These are phyloP conservation scores for Paramecium biaurelia DNA, from an alignment of 73 alveolate species.

Conservation along the genomic window DNA sequence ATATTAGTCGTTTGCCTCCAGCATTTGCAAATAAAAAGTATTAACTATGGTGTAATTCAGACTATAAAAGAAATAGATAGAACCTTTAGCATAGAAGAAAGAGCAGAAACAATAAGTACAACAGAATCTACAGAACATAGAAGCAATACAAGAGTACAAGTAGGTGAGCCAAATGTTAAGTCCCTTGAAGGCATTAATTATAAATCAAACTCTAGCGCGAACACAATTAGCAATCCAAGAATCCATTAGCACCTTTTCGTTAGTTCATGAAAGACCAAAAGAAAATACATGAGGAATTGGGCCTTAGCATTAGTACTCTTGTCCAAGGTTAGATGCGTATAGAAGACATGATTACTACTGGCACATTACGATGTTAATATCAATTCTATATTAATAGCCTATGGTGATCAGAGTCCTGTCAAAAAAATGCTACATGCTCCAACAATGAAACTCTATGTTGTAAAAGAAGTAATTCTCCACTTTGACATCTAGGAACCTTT, in stretches of 20 bases:
- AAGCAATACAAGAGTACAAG: constrained; percentile 45
- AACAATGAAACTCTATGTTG: constrained; percentile 66
- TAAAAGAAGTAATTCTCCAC: constrained; percentile 68
- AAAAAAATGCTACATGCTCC: constrained; percentile 86
- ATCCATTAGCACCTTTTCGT: constrained; percentile 51
- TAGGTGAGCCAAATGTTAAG: constrained; percentile 40
- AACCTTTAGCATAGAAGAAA: constrained; percentile 35
- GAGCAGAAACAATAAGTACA: background rate
- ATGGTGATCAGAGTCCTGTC: constrained; percentile 70
- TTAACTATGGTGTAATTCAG: background rate
- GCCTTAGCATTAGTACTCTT: background rate
- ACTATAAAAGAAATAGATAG: constrained; percentile 13
- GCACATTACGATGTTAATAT: constrained; percentile 25
- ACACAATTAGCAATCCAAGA: constrained; percentile 21
- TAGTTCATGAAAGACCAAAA: constrained; percentile 23
- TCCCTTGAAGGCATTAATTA: constrained; percentile 28
- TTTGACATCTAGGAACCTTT: constrained; percentile 59
- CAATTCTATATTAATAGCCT: background rate
- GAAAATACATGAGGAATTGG: constrained; percentile 39
- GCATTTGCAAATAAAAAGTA: constrained; percentile 37
- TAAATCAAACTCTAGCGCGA: constrained; percentile 22
- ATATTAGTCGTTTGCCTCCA: constrained; percentile 36
- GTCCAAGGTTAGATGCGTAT: constrained; percentile 30
- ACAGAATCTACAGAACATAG: constrained; percentile 30
- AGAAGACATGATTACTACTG: constrained; percentile 48